Evolutionary conservation across 441 rosid species (phyloP).

Genomic region (Macaranga tanarius): DNA sequence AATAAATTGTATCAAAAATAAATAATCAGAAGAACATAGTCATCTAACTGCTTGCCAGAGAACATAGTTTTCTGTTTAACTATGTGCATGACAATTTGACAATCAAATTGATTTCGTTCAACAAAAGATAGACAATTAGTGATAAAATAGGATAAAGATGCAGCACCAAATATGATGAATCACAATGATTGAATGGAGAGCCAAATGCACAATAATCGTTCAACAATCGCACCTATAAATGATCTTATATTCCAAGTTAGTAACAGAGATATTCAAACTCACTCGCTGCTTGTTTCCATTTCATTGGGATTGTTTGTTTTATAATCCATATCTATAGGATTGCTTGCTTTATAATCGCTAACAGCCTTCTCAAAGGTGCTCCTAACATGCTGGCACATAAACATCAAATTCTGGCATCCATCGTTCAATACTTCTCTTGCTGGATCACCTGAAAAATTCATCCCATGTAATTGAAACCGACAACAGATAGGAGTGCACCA

Average conservation of each 20-base stretch:
- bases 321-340: slow-evolving; percentile 20
- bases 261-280: neutral
- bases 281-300: slow-evolving; percentile 25
- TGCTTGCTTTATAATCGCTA: slow-evolving; percentile 37
- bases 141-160: neutral
- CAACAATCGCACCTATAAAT: neutral
- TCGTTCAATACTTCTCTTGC: slow-evolving; percentile 80
- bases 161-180: neutral
- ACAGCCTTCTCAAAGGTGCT: slow-evolving; percentile 62
- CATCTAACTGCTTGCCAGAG: too few species aligned
- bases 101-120: too few species aligned
- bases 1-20: too few species aligned
- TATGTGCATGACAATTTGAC: too few species aligned
- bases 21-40: too few species aligned
- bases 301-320: neutral
- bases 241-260: neutral
- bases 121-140: neutral
- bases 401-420: slow-evolving; percentile 76
- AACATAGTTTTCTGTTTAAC: too few species aligned
- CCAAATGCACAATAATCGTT: neutral
- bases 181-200: neutral
- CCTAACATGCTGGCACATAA: slow-evolving; percentile 75
- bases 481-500: neutral
- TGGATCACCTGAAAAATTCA: slow-evolving; percentile 57
- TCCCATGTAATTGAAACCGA: slow-evolving; percentile 2